phyloP scores from a whole-genome alignment of 106 monocot species.

The Agapanthus africanus region DNA sequence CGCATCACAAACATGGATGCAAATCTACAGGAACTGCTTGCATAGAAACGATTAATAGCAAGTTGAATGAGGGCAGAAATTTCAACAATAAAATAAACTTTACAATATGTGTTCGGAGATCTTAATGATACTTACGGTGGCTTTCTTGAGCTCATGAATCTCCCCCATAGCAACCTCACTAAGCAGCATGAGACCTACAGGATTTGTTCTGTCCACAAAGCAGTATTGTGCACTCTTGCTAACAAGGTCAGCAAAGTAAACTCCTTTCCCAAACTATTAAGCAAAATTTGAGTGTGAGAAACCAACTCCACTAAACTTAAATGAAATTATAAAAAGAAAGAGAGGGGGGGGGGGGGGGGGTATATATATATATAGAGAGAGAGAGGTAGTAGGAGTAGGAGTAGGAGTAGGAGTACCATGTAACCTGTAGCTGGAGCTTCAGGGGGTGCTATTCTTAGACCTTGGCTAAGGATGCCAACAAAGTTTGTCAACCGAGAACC shows the following conservation, averaged over 20 bases:
- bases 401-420: conserved; percentile 61
- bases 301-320: not conserved
- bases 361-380: not conserved
- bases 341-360: no score
- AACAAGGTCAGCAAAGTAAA: conserved; percentile 94
- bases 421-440: conserved; percentile 96
- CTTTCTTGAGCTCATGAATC: conserved; percentile 81
- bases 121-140: conserved; percentile 40
- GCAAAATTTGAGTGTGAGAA: not conserved
- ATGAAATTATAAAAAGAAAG: not conserved
- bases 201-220: conserved; percentile 80
- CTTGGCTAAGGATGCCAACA: conserved; percentile 96
- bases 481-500: conserved; percentile 97
- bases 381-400: conserved; percentile 2
- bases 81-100: not conserved
- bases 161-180: conserved; percentile 99
- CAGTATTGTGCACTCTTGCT: conserved; percentile 99
- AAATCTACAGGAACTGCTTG: no score
- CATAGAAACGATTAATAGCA: not conserved
- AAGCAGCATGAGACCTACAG: conserved; percentile 85
- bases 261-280: conserved; percentile 88
- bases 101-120: not conserved
- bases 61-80: not conserved
- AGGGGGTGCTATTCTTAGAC: conserved; percentile 91
- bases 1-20: no score